Evolutionary conservation across 345 rosid genomes (phyloP), one percentile per base, ranked within the genome.

Genomic region (Aquilaria sinensis): DNA sequence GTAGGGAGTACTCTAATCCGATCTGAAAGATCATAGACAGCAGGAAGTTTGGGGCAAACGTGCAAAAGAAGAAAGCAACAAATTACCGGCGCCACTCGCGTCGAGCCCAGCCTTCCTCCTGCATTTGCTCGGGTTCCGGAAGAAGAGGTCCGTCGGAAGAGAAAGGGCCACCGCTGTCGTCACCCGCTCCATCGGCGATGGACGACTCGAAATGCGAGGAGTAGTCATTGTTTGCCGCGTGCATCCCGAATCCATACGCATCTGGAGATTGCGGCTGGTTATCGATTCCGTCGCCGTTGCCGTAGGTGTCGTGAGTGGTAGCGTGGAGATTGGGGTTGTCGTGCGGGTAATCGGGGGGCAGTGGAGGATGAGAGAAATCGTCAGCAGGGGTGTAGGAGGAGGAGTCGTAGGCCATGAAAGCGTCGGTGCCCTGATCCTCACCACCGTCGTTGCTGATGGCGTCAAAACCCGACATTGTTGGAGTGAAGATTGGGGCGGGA

Each of bases 11-110:
- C 31, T 31, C 4, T 2, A 43, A 43, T 49, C 58, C 15, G 12
- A 65, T 41, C 46, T 8, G 23, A 37, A 37, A 5, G 1, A 37
- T 37, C 43, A 37, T 4, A 37, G 7, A 7, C 4, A 37, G 43
- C 8, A 5, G 8, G 7, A 37, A 37, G 5, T 37, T 4, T 0
- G 43, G 43, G 43, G 43, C 7, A 11, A 37, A 15, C 4, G 15
- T 0, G 2, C 3, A 47, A 16, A 12, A 64, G 37, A 34, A 47
- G 16, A 5, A 56, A 47, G 63, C 61, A 58, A 53, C 15, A 41
- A 49, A 47, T 23, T 29, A 87, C 88, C 96, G 83, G 67, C 88
- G 81, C 92, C 96, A 88, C 68, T 88, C 96, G 9, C 96, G 87
- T 59, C 81, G 78, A 14, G 75, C 82, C 37, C 71, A 70, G 12